Base-by-base conservation (phyloP, 2,329 filamentous ascomycete species). In the Exophiala xenobiotica region DNA sequence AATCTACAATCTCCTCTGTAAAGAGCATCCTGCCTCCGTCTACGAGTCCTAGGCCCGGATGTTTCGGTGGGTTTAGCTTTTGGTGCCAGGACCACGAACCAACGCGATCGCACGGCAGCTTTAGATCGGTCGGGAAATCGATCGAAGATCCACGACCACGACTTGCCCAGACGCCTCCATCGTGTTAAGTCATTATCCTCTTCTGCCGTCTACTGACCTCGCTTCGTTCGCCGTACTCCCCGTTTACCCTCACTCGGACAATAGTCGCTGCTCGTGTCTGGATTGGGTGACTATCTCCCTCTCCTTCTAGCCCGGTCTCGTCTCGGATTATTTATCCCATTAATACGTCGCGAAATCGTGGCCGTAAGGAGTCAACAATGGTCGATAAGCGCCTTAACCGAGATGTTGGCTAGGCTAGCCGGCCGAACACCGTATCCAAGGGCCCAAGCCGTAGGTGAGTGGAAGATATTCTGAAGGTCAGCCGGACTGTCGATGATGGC, bases 21-120 rank as follows among this genome's bases (percentile, higher is more conserved):
- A 31, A 31, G 27, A 6, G 24, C 24, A 27, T 12, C 24, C 11
- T 4, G n/a, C n/a, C n/a, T 31, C 27, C 8, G 2, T 31, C 27
- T 31, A 31, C 27, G 1, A 31, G 27, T 4, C 27, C 14, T 31
- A 2, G 8, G 3, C 8, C 3, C 14, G 2, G 2, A 31, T 31
- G 9, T 9, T 31, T 31, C 11, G 27, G 27, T n/a, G 27, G 2
- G 14, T 31, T 3, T 31, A 12, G 27, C 27, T 31, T 16, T 1
- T 39, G 35, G 6, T 39, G 35, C 35, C 19, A 39, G 35, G 19
- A 39, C 7, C 16, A 39, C 35, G 35, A 39, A 39, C 35, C 35
- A 39, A 39, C 14, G 35, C 35, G 20, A 39, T 39, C 35, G 7
- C 35, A 39, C 35, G 14, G 35, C 35, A 39, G 35, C 35, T 39